These are phyloP conservation scores for Capsaspora owczarzaki DNA, from an alignment of 78 protist genomes.

Conservation along the genomic window DNA sequence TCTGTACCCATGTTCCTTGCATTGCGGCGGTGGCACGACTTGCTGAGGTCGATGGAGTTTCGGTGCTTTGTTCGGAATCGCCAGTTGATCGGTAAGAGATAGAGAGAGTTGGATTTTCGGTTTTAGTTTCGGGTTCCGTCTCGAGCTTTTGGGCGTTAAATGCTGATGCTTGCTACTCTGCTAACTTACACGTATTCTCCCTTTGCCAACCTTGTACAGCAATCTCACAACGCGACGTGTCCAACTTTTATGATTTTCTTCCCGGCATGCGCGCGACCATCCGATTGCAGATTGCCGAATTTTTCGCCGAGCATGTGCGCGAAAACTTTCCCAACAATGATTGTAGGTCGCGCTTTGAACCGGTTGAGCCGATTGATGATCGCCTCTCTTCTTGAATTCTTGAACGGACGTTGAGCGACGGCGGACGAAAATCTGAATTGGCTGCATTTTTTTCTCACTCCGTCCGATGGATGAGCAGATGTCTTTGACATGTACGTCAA, in stretches of 20 bases:
- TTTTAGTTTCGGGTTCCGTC: too few relatives aligned
- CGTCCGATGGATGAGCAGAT: too few relatives aligned
- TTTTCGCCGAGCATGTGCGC: slow-evolving; percentile 5
- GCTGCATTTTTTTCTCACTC: too few relatives aligned
- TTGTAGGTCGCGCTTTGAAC: slow-evolving; percentile 17
- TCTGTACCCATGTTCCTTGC: neutral
- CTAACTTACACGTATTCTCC: neutral
- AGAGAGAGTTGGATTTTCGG: too few relatives aligned
- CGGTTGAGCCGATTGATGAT: too few relatives aligned
- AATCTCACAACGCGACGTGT: slow-evolving; percentile 43
- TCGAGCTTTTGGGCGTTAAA: too few relatives aligned
- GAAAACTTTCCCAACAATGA: slow-evolving; percentile 12
- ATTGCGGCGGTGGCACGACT: slow-evolving; percentile 29
- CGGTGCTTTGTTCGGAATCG: slow-evolving; percentile 31
- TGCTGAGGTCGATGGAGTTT: slow-evolving; percentile 40
- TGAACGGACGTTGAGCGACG: too few relatives aligned
- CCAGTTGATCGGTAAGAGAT: neutral
- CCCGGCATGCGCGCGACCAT: slow-evolving; percentile 20
- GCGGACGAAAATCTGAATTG: too few relatives aligned
- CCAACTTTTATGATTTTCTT: slow-evolving; percentile 24
- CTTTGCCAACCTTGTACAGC: neutral
- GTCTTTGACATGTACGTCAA: neutral
- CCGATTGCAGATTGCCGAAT: neutral
- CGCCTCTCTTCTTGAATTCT: too few relatives aligned
- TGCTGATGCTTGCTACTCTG: neutral